Conservation (phyloP, 1,139 yeast genomes). For the Saccharomyces pastorianus region DNA sequence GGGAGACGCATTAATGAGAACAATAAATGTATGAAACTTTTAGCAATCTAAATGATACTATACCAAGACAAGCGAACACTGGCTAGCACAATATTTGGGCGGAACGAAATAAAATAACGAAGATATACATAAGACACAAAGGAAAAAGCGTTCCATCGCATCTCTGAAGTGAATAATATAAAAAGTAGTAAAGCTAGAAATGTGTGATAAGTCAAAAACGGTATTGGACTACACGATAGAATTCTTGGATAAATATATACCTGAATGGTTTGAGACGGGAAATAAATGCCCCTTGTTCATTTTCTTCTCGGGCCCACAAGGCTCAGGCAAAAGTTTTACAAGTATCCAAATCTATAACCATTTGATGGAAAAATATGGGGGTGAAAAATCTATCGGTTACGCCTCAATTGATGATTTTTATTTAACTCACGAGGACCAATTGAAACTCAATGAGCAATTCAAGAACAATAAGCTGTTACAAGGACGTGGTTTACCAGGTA, state of each 20-base stretch:
- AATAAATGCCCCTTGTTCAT: slow-evolving; percentile 43
- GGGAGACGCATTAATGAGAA: background rate
- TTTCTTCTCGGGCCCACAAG: slow-evolving; percentile 85
- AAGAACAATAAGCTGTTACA: slow-evolving; percentile 50
- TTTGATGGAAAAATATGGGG: slow-evolving; percentile 36
- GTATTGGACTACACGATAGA: slow-evolving; percentile 10
- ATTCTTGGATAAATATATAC: slow-evolving; percentile 19
- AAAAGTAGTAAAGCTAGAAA: background rate
- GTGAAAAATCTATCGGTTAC: slow-evolving; percentile 37
- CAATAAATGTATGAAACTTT: background rate
- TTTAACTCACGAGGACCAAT: slow-evolving; percentile 55
- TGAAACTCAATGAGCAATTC: slow-evolving; percentile 33
- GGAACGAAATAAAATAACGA: background rate
- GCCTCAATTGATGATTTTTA: slow-evolving; percentile 86
- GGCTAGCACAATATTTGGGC: background rate
- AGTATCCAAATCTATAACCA: slow-evolving; percentile 34
- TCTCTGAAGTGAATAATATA: background rate
- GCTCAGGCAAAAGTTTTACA: slow-evolving; percentile 79
- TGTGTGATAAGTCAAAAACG: background rate
- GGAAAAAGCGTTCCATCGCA: slow-evolving; percentile 17
- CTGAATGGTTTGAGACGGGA: slow-evolving; percentile 19
- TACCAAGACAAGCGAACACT: background rate
- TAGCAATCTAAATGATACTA: background rate
- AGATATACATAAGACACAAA: background rate
- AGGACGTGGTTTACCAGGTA: slow-evolving; percentile 91